Evolutionary conservation across 345 rosid species (phyloP).

Genomic region (Dovyalis caffra): DNA sequence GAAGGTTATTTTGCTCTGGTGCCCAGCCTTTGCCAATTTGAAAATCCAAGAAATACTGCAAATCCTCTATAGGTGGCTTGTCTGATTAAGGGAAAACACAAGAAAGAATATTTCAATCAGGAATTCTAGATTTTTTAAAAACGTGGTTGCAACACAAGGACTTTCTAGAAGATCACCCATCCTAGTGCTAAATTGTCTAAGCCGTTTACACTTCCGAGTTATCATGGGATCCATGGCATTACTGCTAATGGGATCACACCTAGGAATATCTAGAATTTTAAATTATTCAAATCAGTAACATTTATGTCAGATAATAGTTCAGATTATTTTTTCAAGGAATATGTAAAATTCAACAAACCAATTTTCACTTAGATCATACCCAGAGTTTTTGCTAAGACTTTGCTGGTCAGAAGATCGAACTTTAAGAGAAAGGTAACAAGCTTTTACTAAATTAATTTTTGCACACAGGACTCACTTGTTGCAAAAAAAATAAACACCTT

Average conservation of each 20-base stretch:
- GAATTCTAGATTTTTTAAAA: neutral
- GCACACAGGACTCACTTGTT: neutral
- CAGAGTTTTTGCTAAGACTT: neutral
- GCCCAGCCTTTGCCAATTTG: slow-evolving; percentile 93
- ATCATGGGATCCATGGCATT: neutral
- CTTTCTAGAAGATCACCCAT: neutral
- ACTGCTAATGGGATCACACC: neutral
- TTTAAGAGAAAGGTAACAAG: neutral
- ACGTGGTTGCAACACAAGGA: neutral
- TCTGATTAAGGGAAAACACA: slow-evolving; percentile 38
- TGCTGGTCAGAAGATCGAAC: neutral
- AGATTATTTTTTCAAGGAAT: neutral
- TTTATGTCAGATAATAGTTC: neutral
- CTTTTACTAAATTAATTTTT: neutral
- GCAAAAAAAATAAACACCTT: neutral
- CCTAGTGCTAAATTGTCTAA: neutral
- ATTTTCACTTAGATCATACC: neutral
- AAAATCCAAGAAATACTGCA: slow-evolving; percentile 90
- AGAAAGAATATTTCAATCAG: slow-evolving; percentile 3
- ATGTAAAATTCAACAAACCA: neutral
- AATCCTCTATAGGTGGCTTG: slow-evolving; percentile 95
- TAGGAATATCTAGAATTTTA: neutral
- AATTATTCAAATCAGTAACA: neutral
- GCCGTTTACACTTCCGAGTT: neutral
- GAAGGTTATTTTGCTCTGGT: slow-evolving; percentile 84